Base-by-base conservation (phyloP, 2,329 filamentous ascomycete species). In the Hypoxylon sp. region DNA sequence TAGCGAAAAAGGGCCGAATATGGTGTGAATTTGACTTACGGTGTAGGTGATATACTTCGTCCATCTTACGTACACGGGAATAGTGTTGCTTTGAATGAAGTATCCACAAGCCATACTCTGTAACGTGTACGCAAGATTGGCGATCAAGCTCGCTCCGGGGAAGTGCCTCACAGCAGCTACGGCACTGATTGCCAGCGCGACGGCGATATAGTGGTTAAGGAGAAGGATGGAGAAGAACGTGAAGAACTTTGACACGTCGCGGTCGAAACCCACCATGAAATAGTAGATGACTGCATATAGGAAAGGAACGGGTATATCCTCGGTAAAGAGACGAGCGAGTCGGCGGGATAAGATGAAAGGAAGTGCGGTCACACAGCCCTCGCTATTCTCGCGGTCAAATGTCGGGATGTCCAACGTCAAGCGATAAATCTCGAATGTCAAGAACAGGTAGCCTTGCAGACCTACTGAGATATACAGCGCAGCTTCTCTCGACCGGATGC, bases 31-130 rank as follows among this genome's bases (percentile, higher is more conserved):
- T 23, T 10, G 3, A 74, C 82, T 75, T 78, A 85, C 85, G 21
- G 85, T 84, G 69, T 89, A 90, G 0, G 87, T 86, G 23, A 85
- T 84, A 82, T 88, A 91, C 75, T 93, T 94, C 1, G 92, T 81
- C 92, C 92, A 94, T 60, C 91, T 84, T n/a, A 93, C 87, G 72
- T 93, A 94, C 0, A 94, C 82, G 0, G 92, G 91, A 2, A 94
- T 91, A 4, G 89, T 88, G 58, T 92, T 88, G 10, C 85, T 84
- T 76, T 94, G 91, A 13, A 94, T 88, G 70, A 94, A 94, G 77
- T 90, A 93, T 0, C 92, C 92, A 69, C 91, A 93, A 0, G 89
- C 89, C 81, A 93, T 88, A 1, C 87, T 90, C 75, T 94, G 92
- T 19, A 94, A 70, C 0, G 92, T 94, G 72, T 90, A 94, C 0